Percentiles rank a stretch among this genome's conserved stretches.
phyloP scores from a whole-genome alignment of 352 stramenopile species.

The Thalassiosira sp. region DNA sequence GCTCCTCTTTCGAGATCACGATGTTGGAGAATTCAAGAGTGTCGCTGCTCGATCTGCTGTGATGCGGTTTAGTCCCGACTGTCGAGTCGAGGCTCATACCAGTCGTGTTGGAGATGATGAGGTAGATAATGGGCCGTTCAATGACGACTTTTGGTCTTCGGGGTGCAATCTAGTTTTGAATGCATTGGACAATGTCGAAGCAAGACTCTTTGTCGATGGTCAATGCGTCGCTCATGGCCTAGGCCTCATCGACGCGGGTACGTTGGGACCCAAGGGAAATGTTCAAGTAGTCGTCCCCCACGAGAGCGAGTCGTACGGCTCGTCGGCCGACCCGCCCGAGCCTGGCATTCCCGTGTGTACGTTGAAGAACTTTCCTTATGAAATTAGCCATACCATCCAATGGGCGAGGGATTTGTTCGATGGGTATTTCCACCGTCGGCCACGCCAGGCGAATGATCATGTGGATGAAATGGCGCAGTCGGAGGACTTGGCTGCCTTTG shows the following conservation, averaged over 20 bases:
- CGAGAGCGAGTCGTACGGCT: constrained; percentile 93
- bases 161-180: constrained; percentile 93
- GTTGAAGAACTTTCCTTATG: constrained; percentile 99
- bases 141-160: constrained; percentile 95
- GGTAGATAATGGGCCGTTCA: constrained; percentile 71
- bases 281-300: constrained; percentile 87
- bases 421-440: constrained; percentile 70
- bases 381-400: constrained; percentile 98
- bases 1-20: constrained; percentile 93
- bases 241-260: constrained; percentile 95
- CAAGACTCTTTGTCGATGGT: constrained; percentile 96
- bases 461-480: constrained; percentile 37
- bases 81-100: constrained; percentile 84
- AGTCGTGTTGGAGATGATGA: constrained; percentile 75
- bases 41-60: constrained; percentile 89
- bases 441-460: constrained; percentile 73
- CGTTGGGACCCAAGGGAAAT: constrained; percentile 97
- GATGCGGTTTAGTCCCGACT: constrained; percentile 91
- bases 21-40: constrained; percentile 84
- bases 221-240: constrained; percentile 92
- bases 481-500: constrained; percentile 48
- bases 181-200: constrained; percentile 98
- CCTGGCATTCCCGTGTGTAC: constrained; percentile 99
- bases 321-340: constrained; percentile 94
- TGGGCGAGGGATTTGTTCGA: constrained; percentile 81